Evolutionary conservation across 2,329 filamentous ascomycete genomes (phyloP).

Genomic region (Aspergillus sp.): DNA sequence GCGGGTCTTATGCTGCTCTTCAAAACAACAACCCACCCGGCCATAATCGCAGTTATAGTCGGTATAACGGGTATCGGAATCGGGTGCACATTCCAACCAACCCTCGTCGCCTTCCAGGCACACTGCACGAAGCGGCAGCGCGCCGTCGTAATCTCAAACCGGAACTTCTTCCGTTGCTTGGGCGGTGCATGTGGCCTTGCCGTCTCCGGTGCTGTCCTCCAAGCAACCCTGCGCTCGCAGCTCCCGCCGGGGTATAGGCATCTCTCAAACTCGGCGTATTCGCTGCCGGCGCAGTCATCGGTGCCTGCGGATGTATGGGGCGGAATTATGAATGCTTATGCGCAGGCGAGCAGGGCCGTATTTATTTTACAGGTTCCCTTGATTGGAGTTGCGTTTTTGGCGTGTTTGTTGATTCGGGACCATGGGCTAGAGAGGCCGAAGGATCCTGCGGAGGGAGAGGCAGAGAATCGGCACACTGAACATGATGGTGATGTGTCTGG

Average conservation of each 20-base stretch:
- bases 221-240: slow-evolving; percentile 37
- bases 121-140: slow-evolving; percentile 58
- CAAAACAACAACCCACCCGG: slow-evolving; percentile 45
- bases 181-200: slow-evolving; percentile 61
- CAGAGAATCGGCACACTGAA: slow-evolving; percentile 20
- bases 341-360: slow-evolving; percentile 53
- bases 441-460: slow-evolving; percentile 27
- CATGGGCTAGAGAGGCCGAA: slow-evolving; percentile 45
- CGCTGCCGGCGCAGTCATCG: slow-evolving; percentile 27
- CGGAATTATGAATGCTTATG: slow-evolving; percentile 52
- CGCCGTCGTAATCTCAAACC: slow-evolving; percentile 61
- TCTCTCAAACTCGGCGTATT: slow-evolving; percentile 43
- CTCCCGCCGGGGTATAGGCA: slow-evolving; percentile 40
- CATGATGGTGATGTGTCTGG: slow-evolving; percentile 20
- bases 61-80: slow-evolving; percentile 54
- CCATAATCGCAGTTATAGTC: slow-evolving; percentile 52
- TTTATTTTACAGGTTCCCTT: slow-evolving; percentile 59
- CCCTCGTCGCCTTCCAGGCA: slow-evolving; percentile 58
- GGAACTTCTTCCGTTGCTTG: slow-evolving; percentile 62
- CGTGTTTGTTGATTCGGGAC: slow-evolving; percentile 54
- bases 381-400: slow-evolving; percentile 51
- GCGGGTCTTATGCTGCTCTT: slow-evolving; percentile 55
- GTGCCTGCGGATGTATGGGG: slow-evolving; percentile 37
- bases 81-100: slow-evolving; percentile 55
- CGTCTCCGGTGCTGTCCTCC: slow-evolving; percentile 55